Conservation (phyloP, 2,329 filamentous ascomycete species). For the Cladosporium colombiae region DNA sequence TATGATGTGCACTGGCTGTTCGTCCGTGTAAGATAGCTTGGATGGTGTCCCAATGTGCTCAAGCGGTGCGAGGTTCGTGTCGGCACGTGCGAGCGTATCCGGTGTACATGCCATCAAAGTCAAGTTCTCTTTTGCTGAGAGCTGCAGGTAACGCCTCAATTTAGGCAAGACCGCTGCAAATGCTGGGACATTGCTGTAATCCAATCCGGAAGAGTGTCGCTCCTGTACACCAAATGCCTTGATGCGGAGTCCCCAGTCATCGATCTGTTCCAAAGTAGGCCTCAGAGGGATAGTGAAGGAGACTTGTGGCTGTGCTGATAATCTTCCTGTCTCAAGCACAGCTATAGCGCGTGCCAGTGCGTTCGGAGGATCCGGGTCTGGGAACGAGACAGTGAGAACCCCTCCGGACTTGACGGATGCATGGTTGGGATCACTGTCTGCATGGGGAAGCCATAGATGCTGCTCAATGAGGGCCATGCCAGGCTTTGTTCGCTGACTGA, state of each 20-base stretch:
- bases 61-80: conserved; percentile 4
- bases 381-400: neutral
- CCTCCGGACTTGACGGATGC: neutral
- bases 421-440: neutral
- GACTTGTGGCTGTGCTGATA: neutral
- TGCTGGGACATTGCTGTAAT: neutral
- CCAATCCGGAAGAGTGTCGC: neutral
- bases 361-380: conserved; percentile 3
- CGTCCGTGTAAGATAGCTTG: neutral
- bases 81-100: neutral
- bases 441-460: conserved; percentile 4
- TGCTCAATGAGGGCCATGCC: conserved; percentile 5
- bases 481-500: conserved; percentile 7
- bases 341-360: neutral
- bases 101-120: conserved; percentile 52
- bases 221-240: neutral
- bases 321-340: neutral
- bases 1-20: conserved; percentile 12
- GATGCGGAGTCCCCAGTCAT: neutral
- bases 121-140: conserved; percentile 88
- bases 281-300: conserved; percentile 3
- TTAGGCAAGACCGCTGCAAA: conserved; percentile 8
- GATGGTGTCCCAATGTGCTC: neutral
- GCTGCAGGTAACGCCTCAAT: conserved; percentile 43
- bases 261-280: neutral